These are phyloP conservation scores for Tolypocladium paradoxum DNA, from an alignment of 2,329 filamentous ascomycete genomes.

Conservation along the genomic window DNA sequence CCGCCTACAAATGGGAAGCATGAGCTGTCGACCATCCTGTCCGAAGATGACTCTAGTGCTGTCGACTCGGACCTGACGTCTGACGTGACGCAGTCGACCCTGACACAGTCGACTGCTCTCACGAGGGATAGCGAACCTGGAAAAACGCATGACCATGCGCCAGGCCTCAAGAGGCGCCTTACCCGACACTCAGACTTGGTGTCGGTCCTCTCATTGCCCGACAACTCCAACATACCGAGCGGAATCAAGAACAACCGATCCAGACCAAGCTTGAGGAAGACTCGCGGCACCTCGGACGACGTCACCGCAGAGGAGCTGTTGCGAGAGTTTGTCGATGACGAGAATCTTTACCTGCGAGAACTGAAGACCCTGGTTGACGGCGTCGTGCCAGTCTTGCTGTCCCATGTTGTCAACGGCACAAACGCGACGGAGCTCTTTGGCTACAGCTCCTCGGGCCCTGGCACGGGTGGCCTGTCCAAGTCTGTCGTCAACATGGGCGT, in stretches of 20 bases:
- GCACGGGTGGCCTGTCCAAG: constrained; percentile 57
- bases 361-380: constrained; percentile 89
- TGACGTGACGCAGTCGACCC: constrained; percentile 33
- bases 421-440: constrained; percentile 59
- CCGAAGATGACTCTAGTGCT: constrained; percentile 36
- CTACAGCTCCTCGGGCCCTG: constrained; percentile 37
- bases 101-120: constrained; percentile 41
- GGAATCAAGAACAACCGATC: constrained; percentile 63
- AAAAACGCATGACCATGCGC: constrained; percentile 29
- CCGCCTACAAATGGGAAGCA: constrained; percentile 45
- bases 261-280: constrained; percentile 66
- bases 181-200: constrained; percentile 92
- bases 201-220: constrained; percentile 73
- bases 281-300: constrained; percentile 53
- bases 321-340: constrained; percentile 70
- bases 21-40: constrained; percentile 47
- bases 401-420: constrained; percentile 65
- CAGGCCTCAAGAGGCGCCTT: constrained; percentile 59
- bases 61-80: constrained; percentile 40
- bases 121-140: constrained; percentile 35
- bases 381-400: constrained; percentile 84
- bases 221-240: constrained; percentile 42
- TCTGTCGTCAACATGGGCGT: constrained; percentile 93
- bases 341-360: constrained; percentile 80
- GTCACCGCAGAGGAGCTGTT: constrained; percentile 68